Conservation (phyloP, 805 yeast genomes). For the Zygosaccharomyces siamensis region DNA sequence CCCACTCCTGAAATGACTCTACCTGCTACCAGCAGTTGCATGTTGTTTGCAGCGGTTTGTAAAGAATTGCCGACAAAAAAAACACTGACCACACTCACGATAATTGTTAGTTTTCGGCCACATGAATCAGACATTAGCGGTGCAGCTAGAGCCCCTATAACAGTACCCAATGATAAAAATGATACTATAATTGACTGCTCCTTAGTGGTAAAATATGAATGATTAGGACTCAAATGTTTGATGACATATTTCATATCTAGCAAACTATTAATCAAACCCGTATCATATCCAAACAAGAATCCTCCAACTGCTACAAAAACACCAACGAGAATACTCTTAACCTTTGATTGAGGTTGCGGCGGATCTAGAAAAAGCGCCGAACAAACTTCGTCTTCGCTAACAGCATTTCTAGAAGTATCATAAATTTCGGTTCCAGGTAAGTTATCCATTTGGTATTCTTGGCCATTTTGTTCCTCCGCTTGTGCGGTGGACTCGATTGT, state of each 20-base stretch:
- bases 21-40: slow-evolving; percentile 61
- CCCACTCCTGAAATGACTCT: slow-evolving; percentile 67
- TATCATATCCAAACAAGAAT: slow-evolving; percentile 82
- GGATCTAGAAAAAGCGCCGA: slow-evolving; percentile 27
- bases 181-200: slow-evolving; percentile 73
- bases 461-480: background rate
- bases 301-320: slow-evolving; percentile 88
- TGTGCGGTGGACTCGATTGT: background rate
- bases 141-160: slow-evolving; percentile 57
- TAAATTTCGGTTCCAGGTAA: slow-evolving; percentile 6
- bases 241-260: slow-evolving; percentile 70
- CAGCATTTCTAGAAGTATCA: background rate
- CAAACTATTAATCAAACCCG: slow-evolving; percentile 77
- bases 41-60: slow-evolving; percentile 52
- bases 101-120: slow-evolving; percentile 67
- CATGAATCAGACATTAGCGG: slow-evolving; percentile 62
- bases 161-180: slow-evolving; percentile 76
- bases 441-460: slow-evolving; percentile 5
- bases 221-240: slow-evolving; percentile 47
- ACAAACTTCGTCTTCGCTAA: slow-evolving; percentile 12
- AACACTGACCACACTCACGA: slow-evolving; percentile 54
- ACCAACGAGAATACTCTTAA: slow-evolving; percentile 70
- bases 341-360: slow-evolving; percentile 44
- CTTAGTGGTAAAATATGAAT: slow-evolving; percentile 46
- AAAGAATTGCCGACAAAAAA: slow-evolving; percentile 68